Evolutionary conservation across 2,329 filamentous ascomycete genomes (phyloP), one percentile per base, ranked within the genome.

Genomic region (Pyrenochaeta sp.): DNA sequence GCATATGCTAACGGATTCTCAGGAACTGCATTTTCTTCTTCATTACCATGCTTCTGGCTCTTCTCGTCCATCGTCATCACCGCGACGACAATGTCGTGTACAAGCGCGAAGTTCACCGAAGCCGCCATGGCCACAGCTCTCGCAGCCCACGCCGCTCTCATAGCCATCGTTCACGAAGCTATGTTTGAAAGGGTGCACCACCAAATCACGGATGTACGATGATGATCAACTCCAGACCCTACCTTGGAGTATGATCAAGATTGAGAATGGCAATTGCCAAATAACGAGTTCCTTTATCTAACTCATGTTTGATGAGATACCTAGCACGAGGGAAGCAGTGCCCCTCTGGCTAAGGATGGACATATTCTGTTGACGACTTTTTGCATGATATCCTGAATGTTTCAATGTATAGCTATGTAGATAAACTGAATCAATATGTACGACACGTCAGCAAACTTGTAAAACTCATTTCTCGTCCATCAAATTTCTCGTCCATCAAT

Each of bases 11-110:
- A 74, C 43, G 1, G 21, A 4, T 0, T 7, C 10, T 3, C 29
- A 71, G 67, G 65, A 68, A 70, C 61, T 64, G 61, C 55, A 67
- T 70, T 41, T 68, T 70, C 49, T 70, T 70, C 53, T 67, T 68
- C 63, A 48, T 68, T 41, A 68, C 66, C 30, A 55, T 59, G 41
- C 31, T 79, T 19, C 77, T 94, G 29, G 90, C 91, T 76, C 71
- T 86, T 74, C 67, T 78, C n/a, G 74, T 79, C 38, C 69, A 74
- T 58, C 74, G 68, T 41, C 66, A 77, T 49, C 67, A 77, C 69
- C 66, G 65, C 35, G 59, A 72, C 37, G 46, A 55, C 49, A 70
- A 75, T 55, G 79, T 82, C 58, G 76, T 77, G 55, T 72, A 78
- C 54, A 79, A 81, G 61, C 77, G 78, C 59, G 76, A 80, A 55